Evolutionary conservation across 371 early-diverging fungal species (phyloP), one percentile per base, ranked within the genome.

Genomic region (Lichtheimia ornata): DNA sequence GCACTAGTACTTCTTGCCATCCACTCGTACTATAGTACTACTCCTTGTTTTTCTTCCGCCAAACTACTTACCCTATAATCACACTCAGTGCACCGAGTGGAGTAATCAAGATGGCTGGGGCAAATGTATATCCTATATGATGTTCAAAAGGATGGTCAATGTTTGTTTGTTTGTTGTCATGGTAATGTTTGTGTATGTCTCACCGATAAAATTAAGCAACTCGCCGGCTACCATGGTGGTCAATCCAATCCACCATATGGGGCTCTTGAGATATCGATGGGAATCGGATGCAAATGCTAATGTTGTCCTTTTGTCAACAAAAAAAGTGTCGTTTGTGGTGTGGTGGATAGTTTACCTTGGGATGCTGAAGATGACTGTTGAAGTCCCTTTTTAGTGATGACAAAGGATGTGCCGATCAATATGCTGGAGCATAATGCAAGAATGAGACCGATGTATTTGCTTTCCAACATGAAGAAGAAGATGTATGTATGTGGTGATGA

Each of bases 61-160:
- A n/a, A n/a, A n/a, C 27, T 18, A 55, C 61, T 54, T 81, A 87
- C 87, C 89, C 88, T 41, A 94, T 84, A 59, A 94, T 87, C n/a
- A 95, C 96, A 69, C 88, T 88, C 41, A 96, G 77, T 14, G 93
- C 94, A 20, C 96, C 95, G 47, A 95, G 77, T 4, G 96, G 95
- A n/a, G 96, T 94, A 12, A 95, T 92, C 40, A 94, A 81, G 57
- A 94, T 92, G 50, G 95, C 94, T 0, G 95, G 95, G 22, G 95
- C 94, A 84, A 88, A 95, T 55, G 94, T 85, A 69, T 94, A 95
- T 0, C 94, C 94, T 58, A n/a, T 24, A 28, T 35, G 9, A 9
- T 22, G n/a, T n/a, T n/a, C n/a, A 28, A 5, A 7, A 28, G 1
- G 35, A 35, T 35, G 11, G 11, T 35, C 35, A 35, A 11, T 35